Percentiles rank a stretch among this genome's conserved stretches.
Conservation (phyloP, 2,329 filamentous ascomycete species). For the Nannizzia gypsea region DNA sequence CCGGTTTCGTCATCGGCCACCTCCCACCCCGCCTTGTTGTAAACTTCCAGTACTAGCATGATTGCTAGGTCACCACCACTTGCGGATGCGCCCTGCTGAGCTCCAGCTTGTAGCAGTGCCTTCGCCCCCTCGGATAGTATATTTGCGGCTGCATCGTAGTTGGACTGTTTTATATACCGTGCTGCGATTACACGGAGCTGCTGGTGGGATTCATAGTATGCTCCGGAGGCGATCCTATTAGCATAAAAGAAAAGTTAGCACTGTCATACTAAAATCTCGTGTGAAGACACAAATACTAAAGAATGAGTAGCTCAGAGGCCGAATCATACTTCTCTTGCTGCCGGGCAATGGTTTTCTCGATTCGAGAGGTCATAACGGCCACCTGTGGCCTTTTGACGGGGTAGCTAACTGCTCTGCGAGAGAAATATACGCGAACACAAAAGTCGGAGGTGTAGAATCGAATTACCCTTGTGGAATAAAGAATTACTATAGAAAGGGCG, state of each 20-base stretch:
- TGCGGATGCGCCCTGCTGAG: slow-evolving; percentile 78
- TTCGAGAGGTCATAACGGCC: slow-evolving; percentile 34
- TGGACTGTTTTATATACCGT: slow-evolving; percentile 78
- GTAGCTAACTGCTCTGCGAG: background rate
- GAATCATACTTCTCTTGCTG: slow-evolving; percentile 60
- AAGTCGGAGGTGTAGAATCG: background rate
- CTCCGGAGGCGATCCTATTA: slow-evolving; percentile 68
- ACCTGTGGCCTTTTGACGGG: background rate
- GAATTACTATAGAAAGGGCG: background rate
- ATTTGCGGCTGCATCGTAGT: slow-evolving; percentile 76
- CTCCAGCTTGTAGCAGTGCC: slow-evolving; percentile 52
- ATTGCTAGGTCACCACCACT: slow-evolving; percentile 83
- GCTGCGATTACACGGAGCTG: slow-evolving; percentile 91
- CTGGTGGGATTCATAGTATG: slow-evolving; percentile 97
- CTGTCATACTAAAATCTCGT: background rate
- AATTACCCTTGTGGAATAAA: background rate
- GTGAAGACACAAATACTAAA: background rate
- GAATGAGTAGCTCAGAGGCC: background rate
- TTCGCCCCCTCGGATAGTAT: slow-evolving; percentile 75
- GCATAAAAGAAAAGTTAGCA: background rate
- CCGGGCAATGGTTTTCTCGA: slow-evolving; percentile 59
- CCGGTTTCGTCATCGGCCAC: slow-evolving; percentile 50
- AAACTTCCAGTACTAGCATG: slow-evolving; percentile 79
- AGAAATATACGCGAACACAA: background rate
- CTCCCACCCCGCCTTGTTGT: slow-evolving; percentile 71